Conservation (phyloP, 2,329 filamentous ascomycete genomes). For the Magnaporthales sp. region DNA sequence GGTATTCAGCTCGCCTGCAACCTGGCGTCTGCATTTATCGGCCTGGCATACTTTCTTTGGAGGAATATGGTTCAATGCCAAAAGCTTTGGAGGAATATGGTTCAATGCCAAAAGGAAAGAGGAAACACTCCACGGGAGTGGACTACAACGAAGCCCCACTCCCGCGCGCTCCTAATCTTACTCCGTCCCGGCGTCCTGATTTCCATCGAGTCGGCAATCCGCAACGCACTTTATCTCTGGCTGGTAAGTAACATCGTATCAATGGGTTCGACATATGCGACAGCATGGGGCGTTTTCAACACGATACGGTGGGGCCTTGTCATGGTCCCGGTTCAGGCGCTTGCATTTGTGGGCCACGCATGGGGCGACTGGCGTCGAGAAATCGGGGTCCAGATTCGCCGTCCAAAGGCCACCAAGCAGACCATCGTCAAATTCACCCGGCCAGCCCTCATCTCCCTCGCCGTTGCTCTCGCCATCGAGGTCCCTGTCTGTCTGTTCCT, state of each 20-base stretch:
- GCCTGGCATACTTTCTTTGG: constrained; percentile 51
- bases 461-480: constrained; percentile 48
- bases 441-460: constrained; percentile 44
- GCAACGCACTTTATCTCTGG: constrained; percentile 66
- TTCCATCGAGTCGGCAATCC: constrained; percentile 55
- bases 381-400: constrained; percentile 14
- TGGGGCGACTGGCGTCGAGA: constrained; percentile 46
- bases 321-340: constrained; percentile 61
- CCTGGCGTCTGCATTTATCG: constrained; percentile 42
- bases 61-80: constrained; percentile 20
- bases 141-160: constrained; percentile 22
- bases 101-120: constrained; percentile 4
- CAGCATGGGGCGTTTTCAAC: constrained; percentile 65
- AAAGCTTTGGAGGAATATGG: constrained; percentile 29
- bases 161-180: constrained; percentile 39
- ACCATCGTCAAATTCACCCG: constrained; percentile 28
- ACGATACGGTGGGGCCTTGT: constrained; percentile 67
- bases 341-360: constrained; percentile 57
- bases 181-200: constrained; percentile 48
- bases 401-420: constrained; percentile 10
- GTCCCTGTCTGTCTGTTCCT: constrained; percentile 55
- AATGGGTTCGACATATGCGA: constrained; percentile 57
- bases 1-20: constrained; percentile 54
- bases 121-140: constrained; percentile 6
- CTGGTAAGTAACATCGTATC: constrained; percentile 55